Percentiles rank a stretch among this genome's conserved stretches.
Conservation (phyloP, 2,329 filamentous ascomycete species). For the Aspergillus phoenicis region DNA sequence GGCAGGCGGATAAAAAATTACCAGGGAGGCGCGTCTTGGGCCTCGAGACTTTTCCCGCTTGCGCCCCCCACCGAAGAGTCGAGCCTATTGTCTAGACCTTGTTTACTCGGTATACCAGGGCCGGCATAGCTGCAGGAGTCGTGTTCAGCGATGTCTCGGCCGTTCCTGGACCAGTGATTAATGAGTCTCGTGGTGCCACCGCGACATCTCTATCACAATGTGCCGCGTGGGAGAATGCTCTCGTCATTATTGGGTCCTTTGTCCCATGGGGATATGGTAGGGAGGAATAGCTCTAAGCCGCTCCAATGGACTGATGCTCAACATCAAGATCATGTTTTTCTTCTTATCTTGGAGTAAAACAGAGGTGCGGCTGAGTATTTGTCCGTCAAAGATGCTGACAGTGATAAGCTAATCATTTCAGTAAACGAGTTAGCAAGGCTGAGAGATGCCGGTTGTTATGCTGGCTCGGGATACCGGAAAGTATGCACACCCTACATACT, state of each 20-base stretch:
- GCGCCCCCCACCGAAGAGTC: not conserved
- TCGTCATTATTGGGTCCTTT: not conserved
- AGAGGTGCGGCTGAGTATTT: not conserved
- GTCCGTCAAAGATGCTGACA: not conserved
- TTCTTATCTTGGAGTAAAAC: not conserved
- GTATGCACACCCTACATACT: not conserved
- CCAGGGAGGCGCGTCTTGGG: not conserved
- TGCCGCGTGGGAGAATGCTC: not conserved
- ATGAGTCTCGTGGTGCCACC: not conserved
- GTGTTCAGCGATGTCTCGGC: not conserved
- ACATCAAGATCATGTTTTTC: not conserved
- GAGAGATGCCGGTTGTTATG: not conserved
- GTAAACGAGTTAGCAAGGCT: not conserved
- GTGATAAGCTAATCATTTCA: no score
- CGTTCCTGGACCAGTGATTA: not conserved
- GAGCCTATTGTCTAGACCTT: no score
- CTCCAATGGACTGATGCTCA: not conserved
- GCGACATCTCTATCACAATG: not conserved
- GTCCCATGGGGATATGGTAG: not conserved
- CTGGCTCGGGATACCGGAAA: not conserved
- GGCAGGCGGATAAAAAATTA: slow-evolving; percentile 1
- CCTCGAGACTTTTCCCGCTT: slow-evolving; percentile 3
- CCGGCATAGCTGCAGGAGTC: not conserved
- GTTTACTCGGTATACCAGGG: not conserved
- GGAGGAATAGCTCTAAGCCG: not conserved